These are phyloP conservation scores for Lavandula angustifolia DNA, from an alignment of 257 asterid species.

Conservation along the genomic window DNA sequence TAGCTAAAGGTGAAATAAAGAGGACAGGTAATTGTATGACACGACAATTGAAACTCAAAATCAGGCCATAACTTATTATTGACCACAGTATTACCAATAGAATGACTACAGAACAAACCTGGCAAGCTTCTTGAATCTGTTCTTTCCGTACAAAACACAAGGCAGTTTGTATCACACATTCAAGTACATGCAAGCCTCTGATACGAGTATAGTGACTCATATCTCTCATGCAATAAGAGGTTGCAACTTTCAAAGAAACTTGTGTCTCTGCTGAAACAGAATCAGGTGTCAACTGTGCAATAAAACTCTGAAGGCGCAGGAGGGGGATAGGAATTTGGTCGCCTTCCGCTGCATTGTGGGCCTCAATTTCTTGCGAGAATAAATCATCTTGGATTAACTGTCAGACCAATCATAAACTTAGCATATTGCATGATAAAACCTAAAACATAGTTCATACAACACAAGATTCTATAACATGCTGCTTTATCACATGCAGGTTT, in stretches of 20 bases:
- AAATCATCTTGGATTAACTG: constrained; percentile 85
- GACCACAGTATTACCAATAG: constrained; percentile 5
- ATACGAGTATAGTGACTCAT: constrained; percentile 86
- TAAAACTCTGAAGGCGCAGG: constrained; percentile 55
- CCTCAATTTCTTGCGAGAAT: constrained; percentile 66
- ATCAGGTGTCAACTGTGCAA: constrained; percentile 45
- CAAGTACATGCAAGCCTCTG: constrained; percentile 75
- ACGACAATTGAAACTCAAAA: constrained; percentile 19
- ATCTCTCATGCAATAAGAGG: constrained; percentile 71
- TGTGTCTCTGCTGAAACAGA: constrained; percentile 41
- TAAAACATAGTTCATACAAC: constrained; percentile 28
- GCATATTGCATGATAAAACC: constrained; percentile 24
- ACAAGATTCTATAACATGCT: no score
- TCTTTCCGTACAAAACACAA: constrained; percentile 68
- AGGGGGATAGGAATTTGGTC: constrained; percentile 69
- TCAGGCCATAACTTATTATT: constrained; percentile 12
- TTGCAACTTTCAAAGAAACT: constrained; percentile 44
- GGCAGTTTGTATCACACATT: constrained; percentile 72
- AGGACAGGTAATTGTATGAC: constrained; percentile 21
- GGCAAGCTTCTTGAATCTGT: constrained; percentile 81
- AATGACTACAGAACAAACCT: constrained; percentile 50
- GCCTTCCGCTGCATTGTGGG: constrained; percentile 51
- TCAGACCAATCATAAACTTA: constrained; percentile 33
- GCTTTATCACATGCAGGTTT: no score
- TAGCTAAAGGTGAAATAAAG: constrained; percentile 4